phyloP scores from a whole-genome alignment of 352 stramenopile genomes.

The Phytophthora colocasiae region DNA sequence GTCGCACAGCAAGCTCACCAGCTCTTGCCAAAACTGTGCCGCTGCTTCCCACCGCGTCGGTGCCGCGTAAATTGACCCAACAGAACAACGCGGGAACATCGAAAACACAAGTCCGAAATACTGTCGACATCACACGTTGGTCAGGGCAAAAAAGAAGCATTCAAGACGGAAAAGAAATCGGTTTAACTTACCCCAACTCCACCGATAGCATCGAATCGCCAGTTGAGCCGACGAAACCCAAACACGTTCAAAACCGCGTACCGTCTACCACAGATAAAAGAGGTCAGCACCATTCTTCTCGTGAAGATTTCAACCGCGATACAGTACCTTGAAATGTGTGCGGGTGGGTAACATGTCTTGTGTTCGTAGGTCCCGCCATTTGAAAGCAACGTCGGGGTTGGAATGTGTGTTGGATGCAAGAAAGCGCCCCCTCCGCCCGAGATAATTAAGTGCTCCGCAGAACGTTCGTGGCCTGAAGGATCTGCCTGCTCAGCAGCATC shows the following conservation, averaged over 20 bases:
- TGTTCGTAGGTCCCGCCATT: conserved; percentile 81
- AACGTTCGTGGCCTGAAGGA: conserved; percentile 20
- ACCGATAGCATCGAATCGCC: conserved; percentile 93
- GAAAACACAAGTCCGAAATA: conserved; percentile 93
- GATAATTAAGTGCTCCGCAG: conserved; percentile 84
- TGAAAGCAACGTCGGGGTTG: conserved; percentile 62
- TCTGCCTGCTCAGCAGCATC: conserved; percentile 16
- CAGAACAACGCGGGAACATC: conserved; percentile 93
- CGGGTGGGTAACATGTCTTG: conserved; percentile 83
- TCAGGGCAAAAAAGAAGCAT: conserved; percentile 9
- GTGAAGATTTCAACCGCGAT: not conserved
- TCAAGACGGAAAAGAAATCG: not conserved
- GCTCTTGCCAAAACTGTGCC: conserved; percentile 56
- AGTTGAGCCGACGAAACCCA: conserved; percentile 93
- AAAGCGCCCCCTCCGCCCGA: conserved; percentile 91
- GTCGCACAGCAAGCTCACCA: conserved; percentile 65
- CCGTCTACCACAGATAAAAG: conserved; percentile 49
- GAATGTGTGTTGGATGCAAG: conserved; percentile 91
- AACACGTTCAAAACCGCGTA: conserved; percentile 88
- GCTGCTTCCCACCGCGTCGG: conserved; percentile 53
- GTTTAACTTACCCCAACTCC: conserved; percentile 70
- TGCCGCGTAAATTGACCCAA: conserved; percentile 72
- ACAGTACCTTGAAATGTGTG: conserved; percentile 72
- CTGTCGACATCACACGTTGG: conserved; percentile 34
- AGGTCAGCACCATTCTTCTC: not conserved